phyloP scores from a whole-genome alignment of 1,139 yeast genomes.

The Yamadazyma taylorii region DNA sequence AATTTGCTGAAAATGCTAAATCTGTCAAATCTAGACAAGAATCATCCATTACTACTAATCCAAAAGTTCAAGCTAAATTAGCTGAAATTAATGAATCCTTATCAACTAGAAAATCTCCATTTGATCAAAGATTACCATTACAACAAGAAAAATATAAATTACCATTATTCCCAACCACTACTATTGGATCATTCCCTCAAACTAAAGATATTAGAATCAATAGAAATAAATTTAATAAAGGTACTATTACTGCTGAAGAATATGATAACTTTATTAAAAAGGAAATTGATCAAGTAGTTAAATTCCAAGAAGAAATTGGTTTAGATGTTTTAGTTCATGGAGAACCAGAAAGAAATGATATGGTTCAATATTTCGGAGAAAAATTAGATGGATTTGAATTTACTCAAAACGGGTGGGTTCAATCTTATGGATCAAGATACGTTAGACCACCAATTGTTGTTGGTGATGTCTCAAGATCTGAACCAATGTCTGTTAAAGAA shows the following conservation, averaged over 20 bases:
- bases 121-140: constrained; percentile 82
- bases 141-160: constrained; percentile 87
- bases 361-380: constrained; percentile 99
- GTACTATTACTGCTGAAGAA: constrained; percentile 90
- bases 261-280: constrained; percentile 95
- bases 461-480: constrained; percentile 98
- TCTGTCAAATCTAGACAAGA: constrained; percentile 83
- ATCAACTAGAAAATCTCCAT: constrained; percentile 83
- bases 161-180: constrained; percentile 99
- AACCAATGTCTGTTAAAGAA: constrained; percentile 98
- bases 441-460: constrained; percentile 99
- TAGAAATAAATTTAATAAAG: constrained; percentile 98
- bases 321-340: constrained; percentile 98
- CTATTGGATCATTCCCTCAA: constrained; percentile 99
- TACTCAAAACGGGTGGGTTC: constrained; percentile 99
- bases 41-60: constrained; percentile 87
- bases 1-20: constrained; percentile 82
- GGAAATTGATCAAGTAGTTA: constrained; percentile 92
- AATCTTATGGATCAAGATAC: constrained; percentile 99
- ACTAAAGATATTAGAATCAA: constrained; percentile 97
- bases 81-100: constrained; percentile 75
- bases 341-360: constrained; percentile 99
- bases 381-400: constrained; percentile 96
- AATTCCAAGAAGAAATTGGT: constrained; percentile 98
- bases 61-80: constrained; percentile 87